A percentile compares a stretch with the other conserved stretches of the same genome.
Evolutionary conservation across 2,329 filamentous ascomycete species (phyloP).

Genomic region (Neonectria sp.): DNA sequence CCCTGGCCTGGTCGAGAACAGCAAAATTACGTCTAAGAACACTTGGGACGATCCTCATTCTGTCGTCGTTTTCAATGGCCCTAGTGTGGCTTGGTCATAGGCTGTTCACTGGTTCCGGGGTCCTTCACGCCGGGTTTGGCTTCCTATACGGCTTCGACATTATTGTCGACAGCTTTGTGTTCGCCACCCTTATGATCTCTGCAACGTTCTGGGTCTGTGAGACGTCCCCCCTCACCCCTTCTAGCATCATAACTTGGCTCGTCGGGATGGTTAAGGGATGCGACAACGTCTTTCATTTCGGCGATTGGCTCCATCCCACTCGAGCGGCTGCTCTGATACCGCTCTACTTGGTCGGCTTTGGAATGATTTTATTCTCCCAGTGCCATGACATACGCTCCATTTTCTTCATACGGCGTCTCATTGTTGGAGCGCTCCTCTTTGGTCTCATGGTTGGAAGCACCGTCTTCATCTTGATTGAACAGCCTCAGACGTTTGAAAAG

Average conservation of each 20-base stretch:
- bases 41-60: conserved; percentile 59
- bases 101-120: conserved; percentile 45
- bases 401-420: conserved; percentile 58
- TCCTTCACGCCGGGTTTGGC: conserved; percentile 53
- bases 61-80: conserved; percentile 57
- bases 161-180: conserved; percentile 62
- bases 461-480: conserved; percentile 55
- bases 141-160: conserved; percentile 65
- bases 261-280: conserved; percentile 56
- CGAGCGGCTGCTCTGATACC: conserved; percentile 54
- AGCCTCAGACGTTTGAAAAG: conserved; percentile 46
- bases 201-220: conserved; percentile 64
- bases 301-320: conserved; percentile 63
- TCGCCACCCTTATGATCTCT: conserved; percentile 62
- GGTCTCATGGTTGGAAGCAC: conserved; percentile 55
- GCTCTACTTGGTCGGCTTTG: conserved; percentile 56
- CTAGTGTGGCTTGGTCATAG: conserved; percentile 55
- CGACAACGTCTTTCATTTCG: conserved; percentile 55
- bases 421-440: conserved; percentile 58
- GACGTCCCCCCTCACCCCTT: conserved; percentile 59
- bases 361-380: conserved; percentile 61
- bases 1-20: conserved; percentile 66
- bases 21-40: conserved; percentile 63
- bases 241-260: conserved; percentile 60
- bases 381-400: conserved; percentile 60